These are phyloP conservation scores for Malassezia sympodialis DNA, from an alignment of 1,284 basidiomycete genomes.

Conservation along the genomic window DNA sequence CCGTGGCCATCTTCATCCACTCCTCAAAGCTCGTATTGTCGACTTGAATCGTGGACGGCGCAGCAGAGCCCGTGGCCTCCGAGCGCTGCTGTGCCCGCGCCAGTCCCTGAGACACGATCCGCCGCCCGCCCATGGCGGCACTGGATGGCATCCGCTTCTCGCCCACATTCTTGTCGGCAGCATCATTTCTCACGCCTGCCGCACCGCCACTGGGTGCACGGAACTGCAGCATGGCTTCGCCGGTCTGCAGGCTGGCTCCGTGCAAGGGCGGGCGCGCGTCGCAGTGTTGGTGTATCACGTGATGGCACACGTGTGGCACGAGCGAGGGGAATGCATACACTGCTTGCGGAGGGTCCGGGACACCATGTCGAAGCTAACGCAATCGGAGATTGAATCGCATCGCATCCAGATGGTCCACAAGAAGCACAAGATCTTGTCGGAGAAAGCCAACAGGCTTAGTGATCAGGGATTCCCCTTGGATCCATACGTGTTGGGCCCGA, in stretches of 20 bases:
- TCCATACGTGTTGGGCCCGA: conserved; percentile 52
- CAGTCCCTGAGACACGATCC: conserved; percentile 15
- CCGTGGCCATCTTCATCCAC: conserved; percentile 99
- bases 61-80: conserved; percentile 7
- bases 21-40: conserved; percentile 58
- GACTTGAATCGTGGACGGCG: conserved; percentile 28
- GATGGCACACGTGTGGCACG: neutral
- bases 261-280: neutral
- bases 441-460: neutral
- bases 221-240: conserved; percentile 14
- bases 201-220: conserved; percentile 12
- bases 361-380: neutral
- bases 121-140: neutral
- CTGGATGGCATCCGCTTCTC: conserved; percentile 5
- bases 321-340: neutral
- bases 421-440: neutral
- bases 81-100: conserved; percentile 11
- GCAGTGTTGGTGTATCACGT: conserved; percentile 8
- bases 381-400: neutral
- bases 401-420: neutral
- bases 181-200: conserved; percentile 2
- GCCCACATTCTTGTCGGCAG: neutral
- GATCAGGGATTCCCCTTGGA: neutral
- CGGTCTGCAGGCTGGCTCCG: neutral
- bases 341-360: neutral